Evolutionary conservation across 2,329 filamentous ascomycete genomes (phyloP), one percentile per base, ranked within the genome.

Genomic region (Cadophora malorum): DNA sequence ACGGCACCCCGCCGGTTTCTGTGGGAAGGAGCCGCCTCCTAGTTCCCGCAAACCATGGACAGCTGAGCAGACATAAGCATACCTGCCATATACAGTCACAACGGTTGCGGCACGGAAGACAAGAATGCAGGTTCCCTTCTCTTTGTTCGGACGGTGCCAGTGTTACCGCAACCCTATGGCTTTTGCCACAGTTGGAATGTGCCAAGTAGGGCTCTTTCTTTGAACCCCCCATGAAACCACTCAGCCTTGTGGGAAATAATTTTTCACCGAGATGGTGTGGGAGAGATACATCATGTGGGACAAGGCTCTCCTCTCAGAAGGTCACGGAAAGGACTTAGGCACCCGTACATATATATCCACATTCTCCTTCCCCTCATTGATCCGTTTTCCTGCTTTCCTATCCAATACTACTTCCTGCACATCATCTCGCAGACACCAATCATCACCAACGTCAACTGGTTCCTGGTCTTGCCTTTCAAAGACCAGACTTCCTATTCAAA

Each of bases 371-470:
- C 47, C 68, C 66, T 62, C 62, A 70, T 72, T 72, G 67, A 69
- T 71, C 67, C 33, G 55, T 52, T 66, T 45, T 70, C 50, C 47
- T 70, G 35, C 60, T 59, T 58, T 56, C 64, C 41, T 59, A 67
- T 71, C 71, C 67, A 71, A 69, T 71, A 66, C 56, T 67, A 62
- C 65, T 65, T 58, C 55, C 70, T 68, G 55, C 21, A 53, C 33
- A 61, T 50, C 64, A 63, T 59, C 61, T 52, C 53, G 45, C 65
- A 65, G 56, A 65, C 49, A 49, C 63, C 68, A 67, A 66, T 66
- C 59, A 53, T 31, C 25, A 10, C 28, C 45, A 41, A 31, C 12
- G 16, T 14, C 45, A 38, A 58, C 47, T 63, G 23, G 41, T 67
- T 45, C 59, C 45, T 70, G 58, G 59, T 66, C 63, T 67, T 67